Conservation (phyloP, 1,284 basidiomycete species). For the Sanghuangporus baumii region DNA sequence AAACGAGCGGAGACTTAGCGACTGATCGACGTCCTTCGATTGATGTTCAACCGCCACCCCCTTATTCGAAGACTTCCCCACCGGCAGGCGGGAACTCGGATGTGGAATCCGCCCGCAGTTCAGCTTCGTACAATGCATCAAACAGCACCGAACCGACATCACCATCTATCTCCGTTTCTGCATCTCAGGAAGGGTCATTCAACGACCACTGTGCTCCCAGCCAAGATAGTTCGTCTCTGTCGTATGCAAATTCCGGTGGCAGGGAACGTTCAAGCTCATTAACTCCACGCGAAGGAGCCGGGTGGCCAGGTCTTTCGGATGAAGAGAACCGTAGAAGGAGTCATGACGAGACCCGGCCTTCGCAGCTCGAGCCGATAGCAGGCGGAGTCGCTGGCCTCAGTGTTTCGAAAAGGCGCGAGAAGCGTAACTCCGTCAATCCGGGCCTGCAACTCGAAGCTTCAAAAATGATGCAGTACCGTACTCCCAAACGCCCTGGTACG, state of each 20-base stretch:
- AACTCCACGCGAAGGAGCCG: conserved; percentile 21
- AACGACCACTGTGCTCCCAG: not conserved
- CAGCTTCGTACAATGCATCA: conserved; percentile 8
- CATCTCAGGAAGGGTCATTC: conserved; percentile 12
- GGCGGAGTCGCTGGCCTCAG: conserved; percentile 20
- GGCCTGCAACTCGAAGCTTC: conserved; percentile 29
- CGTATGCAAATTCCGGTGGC: not conserved
- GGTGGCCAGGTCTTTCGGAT: conserved; percentile 14
- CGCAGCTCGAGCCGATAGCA: conserved; percentile 30
- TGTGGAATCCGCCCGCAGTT: conserved; percentile 12
- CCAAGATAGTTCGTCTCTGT: not conserved
- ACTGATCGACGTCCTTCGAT: not conserved
- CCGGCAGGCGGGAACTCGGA: conserved; percentile 7
- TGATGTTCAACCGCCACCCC: conserved; percentile 9
- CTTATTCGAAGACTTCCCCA: conserved; percentile 10
- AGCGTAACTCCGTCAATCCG: conserved; percentile 45
- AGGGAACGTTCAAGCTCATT: conserved; percentile 10
- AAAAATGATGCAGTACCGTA: conserved; percentile 13
- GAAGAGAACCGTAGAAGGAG: conserved; percentile 43
- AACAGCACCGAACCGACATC: conserved; percentile 7
- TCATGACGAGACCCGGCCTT: conserved; percentile 53
- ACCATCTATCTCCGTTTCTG: conserved; percentile 10
- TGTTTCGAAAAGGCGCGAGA: conserved; percentile 28
- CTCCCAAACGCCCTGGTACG: conserved; percentile 17
- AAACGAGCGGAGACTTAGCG: not conserved